Evolutionary conservation across 495 filamentous ascomycete species (phyloP).

Genomic region (Glarea lozoyensis): DNA sequence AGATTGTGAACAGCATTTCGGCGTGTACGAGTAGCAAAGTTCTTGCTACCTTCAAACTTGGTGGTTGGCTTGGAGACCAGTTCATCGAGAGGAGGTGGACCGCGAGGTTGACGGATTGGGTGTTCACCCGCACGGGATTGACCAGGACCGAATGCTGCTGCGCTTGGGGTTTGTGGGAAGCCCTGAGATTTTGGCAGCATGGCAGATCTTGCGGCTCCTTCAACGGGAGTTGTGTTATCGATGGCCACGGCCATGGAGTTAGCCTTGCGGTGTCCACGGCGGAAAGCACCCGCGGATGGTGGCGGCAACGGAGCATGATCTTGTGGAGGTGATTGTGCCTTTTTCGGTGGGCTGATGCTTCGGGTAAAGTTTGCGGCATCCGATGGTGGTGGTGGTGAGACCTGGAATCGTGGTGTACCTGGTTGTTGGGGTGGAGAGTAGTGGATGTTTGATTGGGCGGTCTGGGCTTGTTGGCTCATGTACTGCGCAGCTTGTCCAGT

Average conservation of each 20-base stretch:
- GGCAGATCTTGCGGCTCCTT: conserved; percentile 44
- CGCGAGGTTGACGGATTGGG: conserved; percentile 85
- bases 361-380: conserved; percentile 41
- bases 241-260: conserved; percentile 62
- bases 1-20: conserved; percentile 86
- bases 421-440: conserved; percentile 29
- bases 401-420: conserved; percentile 55
- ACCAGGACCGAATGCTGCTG: conserved; percentile 79
- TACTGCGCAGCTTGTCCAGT: conserved; percentile 35
- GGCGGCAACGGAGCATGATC: conserved; percentile 68
- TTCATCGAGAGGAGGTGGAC: conserved; percentile 87
- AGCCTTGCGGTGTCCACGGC: conserved; percentile 85
- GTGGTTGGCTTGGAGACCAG: conserved; percentile 83
- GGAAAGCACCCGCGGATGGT: conserved; percentile 77
- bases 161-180: conserved; percentile 71
- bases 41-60: conserved; percentile 95
- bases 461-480: conserved; percentile 24
- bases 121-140: conserved; percentile 91
- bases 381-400: conserved; percentile 65
- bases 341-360: conserved; percentile 63
- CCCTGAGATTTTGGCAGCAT: conserved; percentile 64
- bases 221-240: conserved; percentile 37
- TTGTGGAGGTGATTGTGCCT: conserved; percentile 48
- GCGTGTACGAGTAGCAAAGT: conserved; percentile 90
- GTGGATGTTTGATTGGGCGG: conserved; percentile 11